Conservation (phyloP, 202 grass and related monocot species). For the Zoysia matrella region DNA sequence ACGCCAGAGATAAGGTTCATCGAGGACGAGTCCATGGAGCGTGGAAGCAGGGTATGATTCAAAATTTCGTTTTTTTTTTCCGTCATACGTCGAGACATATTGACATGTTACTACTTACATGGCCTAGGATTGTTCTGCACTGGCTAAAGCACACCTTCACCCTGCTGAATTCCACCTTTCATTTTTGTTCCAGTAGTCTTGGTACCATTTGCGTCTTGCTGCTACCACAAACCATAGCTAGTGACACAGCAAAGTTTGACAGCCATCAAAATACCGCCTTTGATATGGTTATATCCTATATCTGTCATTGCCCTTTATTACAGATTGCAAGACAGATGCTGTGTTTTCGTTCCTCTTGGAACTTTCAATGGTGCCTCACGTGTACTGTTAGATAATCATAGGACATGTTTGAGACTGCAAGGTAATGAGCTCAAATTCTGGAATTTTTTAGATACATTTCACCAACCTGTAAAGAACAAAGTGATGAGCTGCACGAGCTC, state of each 20-base stretch:
- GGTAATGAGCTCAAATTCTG: neutral
- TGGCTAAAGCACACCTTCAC: neutral
- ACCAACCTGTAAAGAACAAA: constrained; percentile 5
- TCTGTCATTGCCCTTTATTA: neutral
- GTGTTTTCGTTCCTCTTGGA: neutral
- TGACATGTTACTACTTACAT: neutral
- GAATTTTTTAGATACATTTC: constrained; percentile 12
- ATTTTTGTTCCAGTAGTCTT: neutral
- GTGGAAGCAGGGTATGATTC: constrained; percentile 77
- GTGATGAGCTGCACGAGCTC: neutral
- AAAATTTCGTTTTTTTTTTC: neutral
- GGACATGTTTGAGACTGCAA: neutral
- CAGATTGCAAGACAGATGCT: neutral
- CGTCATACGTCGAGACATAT: neutral
- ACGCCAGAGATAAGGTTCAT: constrained; percentile 93
- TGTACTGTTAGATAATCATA: neutral
- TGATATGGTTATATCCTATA: neutral
- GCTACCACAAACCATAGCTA: neutral
- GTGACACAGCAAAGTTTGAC: neutral
- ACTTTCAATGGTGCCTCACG: neutral
- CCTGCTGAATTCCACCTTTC: neutral
- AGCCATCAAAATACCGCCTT: neutral
- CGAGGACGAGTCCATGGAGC: constrained; percentile 92
- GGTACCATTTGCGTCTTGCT: neutral
- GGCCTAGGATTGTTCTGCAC: neutral